Conservation (phyloP, 805 yeast genomes). For the Ogataea zsoltii region DNA sequence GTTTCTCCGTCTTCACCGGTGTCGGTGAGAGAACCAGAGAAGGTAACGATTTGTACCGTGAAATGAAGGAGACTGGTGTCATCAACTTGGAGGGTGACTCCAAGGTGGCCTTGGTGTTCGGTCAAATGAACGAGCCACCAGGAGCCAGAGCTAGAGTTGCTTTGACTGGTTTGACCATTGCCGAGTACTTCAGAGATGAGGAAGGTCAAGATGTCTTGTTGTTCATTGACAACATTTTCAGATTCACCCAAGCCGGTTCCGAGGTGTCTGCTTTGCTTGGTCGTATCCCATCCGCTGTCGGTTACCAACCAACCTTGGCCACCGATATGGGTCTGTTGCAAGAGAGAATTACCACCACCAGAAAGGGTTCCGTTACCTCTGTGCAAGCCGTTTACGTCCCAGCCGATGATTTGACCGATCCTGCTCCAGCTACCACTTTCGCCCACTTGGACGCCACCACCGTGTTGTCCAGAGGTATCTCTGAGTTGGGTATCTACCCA, state of each 20-base stretch:
- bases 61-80: slow-evolving; percentile 99
- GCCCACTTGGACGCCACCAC: slow-evolving; percentile 99
- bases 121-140: slow-evolving; percentile 99
- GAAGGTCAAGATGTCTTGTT: slow-evolving; percentile 99
- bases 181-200: slow-evolving; percentile 99
- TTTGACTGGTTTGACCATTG: slow-evolving; percentile 98
- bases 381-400: slow-evolving; percentile 99
- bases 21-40: slow-evolving; percentile 99
- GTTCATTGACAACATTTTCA: slow-evolving; percentile 99
- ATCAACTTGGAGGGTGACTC: slow-evolving; percentile 99
- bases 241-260: slow-evolving; percentile 99
- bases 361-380: slow-evolving; percentile 99
- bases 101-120: slow-evolving; percentile 98
- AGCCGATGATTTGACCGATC: slow-evolving; percentile 99
- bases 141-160: slow-evolving; percentile 99
- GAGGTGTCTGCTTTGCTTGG: slow-evolving; percentile 99
- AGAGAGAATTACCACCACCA: slow-evolving; percentile 99
- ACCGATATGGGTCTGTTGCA: slow-evolving; percentile 99
- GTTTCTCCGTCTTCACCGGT: slow-evolving; percentile 99
- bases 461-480: slow-evolving; percentile 98
- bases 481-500: slow-evolving; percentile 99
- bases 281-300: slow-evolving; percentile 99
- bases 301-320: slow-evolving; percentile 99
- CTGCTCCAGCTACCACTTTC: slow-evolving; percentile 99
- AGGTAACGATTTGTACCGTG: slow-evolving; percentile 99